Evolutionary conservation across 352 stramenopile species (phyloP), one percentile per base, ranked within the genome.

Genomic region (Globisporangium echinulatum): DNA sequence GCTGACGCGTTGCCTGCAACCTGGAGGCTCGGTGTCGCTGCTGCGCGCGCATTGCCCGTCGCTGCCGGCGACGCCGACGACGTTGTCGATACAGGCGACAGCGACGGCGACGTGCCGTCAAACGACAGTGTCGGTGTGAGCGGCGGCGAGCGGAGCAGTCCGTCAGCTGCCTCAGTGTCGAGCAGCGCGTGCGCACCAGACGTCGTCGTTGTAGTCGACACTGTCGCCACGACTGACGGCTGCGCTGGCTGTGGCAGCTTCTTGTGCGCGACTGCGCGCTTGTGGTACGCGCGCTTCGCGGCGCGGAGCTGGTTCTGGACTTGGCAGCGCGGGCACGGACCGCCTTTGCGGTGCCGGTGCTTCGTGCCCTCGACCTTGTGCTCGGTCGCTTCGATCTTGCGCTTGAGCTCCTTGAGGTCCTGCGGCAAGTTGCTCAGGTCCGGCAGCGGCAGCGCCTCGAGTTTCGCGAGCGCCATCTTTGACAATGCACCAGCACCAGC

Each of bases 331-430:
- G 83, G 83, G 46, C 83, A 92, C 57, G 83, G 83, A 1, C 83
- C 83, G 40, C 83, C 83, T 66, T 92, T 92, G 66, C 83, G 83
- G 63, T 92, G 83, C 58, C 83, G 83, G 56, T 92, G 83, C 65
- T 92, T 92, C n/a, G 83, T 92, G 9, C 83, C 83, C 72, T 92
- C 83, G 19, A 92, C 83, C 65, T 90, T 90, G 70, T 87, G 74
- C 63, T 92, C 83, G 0, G 83, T 92, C 33, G 79, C 79, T 64
- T 92, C 83, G 64, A 92, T 92, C 60, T 92, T 92, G 54, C 80
- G 79, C 62, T 92, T 92, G 15, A 92, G 74, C 39, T 92, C 83
- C 53, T 85, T 85, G 19, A 92, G 64, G 49, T 92, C 83, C 63
- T 90, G 79, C 3, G 83, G 83, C 36, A 92, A 64, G 59, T 90